These are phyloP conservation scores for Halophytophthora batemanensis DNA, from an alignment of 352 stramenopile genomes.

Conservation along the genomic window DNA sequence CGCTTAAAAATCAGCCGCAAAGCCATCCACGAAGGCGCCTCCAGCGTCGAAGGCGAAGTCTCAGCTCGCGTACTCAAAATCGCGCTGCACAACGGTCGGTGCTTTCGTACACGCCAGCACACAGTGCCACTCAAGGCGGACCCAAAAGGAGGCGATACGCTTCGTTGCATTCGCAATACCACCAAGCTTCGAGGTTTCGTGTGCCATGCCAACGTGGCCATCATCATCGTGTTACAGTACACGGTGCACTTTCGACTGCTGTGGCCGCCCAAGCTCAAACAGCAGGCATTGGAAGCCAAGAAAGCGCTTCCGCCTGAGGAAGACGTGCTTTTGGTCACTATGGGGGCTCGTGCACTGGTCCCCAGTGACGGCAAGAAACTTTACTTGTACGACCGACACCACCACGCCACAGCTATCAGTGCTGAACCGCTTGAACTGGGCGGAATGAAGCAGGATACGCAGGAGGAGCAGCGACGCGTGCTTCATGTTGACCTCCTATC, in stretches of 20 bases:
- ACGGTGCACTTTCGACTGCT: slow-evolving; percentile 76
- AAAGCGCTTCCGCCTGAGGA: slow-evolving; percentile 57
- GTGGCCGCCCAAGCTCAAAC: slow-evolving; percentile 64
- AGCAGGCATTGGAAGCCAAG: slow-evolving; percentile 56
- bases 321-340: slow-evolving; percentile 74
- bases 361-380: slow-evolving; percentile 77
- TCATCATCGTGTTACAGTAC: slow-evolving; percentile 87
- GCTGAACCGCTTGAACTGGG: slow-evolving; percentile 20
- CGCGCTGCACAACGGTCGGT: slow-evolving; percentile 87
- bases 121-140: slow-evolving; percentile 69
- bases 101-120: slow-evolving; percentile 62
- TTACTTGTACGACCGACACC: slow-evolving; percentile 65
- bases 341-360: slow-evolving; percentile 59
- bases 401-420: slow-evolving; percentile 25
- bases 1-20: slow-evolving; percentile 63
- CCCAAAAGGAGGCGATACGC: slow-evolving; percentile 59
- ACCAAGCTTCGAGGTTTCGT: slow-evolving; percentile 71
- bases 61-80: slow-evolving; percentile 80
- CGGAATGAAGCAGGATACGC: slow-evolving; percentile 9
- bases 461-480: slow-evolving; percentile 26
- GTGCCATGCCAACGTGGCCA: slow-evolving; percentile 69
- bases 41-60: slow-evolving; percentile 58
- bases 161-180: slow-evolving; percentile 45
- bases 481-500: slow-evolving; percentile 73
- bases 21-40: slow-evolving; percentile 44